phyloP scores from a whole-genome alignment of 2,329 filamentous ascomycete species.

The Arachnopeziza araneosa region DNA sequence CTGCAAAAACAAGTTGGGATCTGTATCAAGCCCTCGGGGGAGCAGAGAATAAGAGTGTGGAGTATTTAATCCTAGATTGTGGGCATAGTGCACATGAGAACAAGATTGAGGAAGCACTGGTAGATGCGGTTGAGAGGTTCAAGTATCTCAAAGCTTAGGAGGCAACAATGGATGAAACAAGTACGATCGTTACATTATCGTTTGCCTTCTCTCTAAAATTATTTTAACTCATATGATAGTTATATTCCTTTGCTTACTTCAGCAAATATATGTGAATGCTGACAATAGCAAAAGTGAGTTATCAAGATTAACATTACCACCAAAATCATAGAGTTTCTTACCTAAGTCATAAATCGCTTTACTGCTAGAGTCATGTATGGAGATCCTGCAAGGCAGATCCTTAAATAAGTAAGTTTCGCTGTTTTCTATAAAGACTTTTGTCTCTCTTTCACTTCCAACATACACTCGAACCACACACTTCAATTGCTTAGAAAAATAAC shows the following conservation, averaged over 20 bases:
- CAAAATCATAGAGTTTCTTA: neutral
- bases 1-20: slow-evolving; percentile 38
- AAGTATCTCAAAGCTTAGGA: slow-evolving; percentile 9
- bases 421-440: neutral
- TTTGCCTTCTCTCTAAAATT: neutral
- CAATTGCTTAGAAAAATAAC: too few relatives aligned
- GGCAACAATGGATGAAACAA: neutral
- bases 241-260: neutral
- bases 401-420: neutral
- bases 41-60: slow-evolving; percentile 20
- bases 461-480: too few relatives aligned
- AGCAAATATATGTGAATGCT: neutral
- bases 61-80: slow-evolving; percentile 24
- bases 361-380: too few relatives aligned
- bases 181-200: neutral
- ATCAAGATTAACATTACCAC: neutral
- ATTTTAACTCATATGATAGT: too few relatives aligned
- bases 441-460: neutral
- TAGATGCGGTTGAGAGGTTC: slow-evolving; percentile 28
- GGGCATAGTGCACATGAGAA: slow-evolving; percentile 29
- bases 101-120: slow-evolving; percentile 22
- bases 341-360: neutral
- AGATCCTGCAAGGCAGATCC: too few relatives aligned
- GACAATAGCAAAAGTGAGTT: neutral
- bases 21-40: slow-evolving; percentile 35